Evolutionary conservation across 768 basidiomycete genomes (phyloP), one percentile per base, ranked within the genome.

Genomic region (Hygrocybe punicea): DNA sequence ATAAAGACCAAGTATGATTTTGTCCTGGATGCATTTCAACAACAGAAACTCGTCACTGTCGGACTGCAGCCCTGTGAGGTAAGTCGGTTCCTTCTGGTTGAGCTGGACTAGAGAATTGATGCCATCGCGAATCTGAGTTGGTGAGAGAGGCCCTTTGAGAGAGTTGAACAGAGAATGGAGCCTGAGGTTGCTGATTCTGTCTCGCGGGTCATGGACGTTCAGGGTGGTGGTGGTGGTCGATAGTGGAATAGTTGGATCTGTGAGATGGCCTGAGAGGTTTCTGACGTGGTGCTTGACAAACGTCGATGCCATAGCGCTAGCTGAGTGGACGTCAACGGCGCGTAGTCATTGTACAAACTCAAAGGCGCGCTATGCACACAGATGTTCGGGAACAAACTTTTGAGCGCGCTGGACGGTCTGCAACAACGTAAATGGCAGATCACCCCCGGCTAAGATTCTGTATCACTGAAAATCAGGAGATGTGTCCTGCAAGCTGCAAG

Each of bases 1-100:
- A 64, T 92, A 93, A 14, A 90, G 58, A 7, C 78, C 69, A 6
- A 82, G 60, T 11, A 86, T 73, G 11, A 76, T 79, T 19, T 71
- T 67, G 59, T 73, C 73, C 45, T 84, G 64, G 5, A 47, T 23
- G 17, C 29, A 29, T 8, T 29, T 29, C 8, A 29, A 4, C 29
- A 29, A 29, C 29, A 29, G 4, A 4, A 4, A 4, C 29, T 29
- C 29, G 4, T 29, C 29, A 8, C 29, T 29, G 29, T 29, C 29
- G 29, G 29, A 29, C 29, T 29, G 29, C 29, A 47, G 17, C 4
- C 21, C 3, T 21, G 14, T 29, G 13, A n/a, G 24, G 49, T 53
- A 33, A 19, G 36, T 35, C 6, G 19, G n/a, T 16, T 35, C 33
- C 11, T 9, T 51, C 13, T 39, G 35, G 16, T 19, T 17, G 3